These are phyloP conservation scores for Phylloporus arenicola DNA, from an alignment of 768 basidiomycete species.

Conservation along the genomic window DNA sequence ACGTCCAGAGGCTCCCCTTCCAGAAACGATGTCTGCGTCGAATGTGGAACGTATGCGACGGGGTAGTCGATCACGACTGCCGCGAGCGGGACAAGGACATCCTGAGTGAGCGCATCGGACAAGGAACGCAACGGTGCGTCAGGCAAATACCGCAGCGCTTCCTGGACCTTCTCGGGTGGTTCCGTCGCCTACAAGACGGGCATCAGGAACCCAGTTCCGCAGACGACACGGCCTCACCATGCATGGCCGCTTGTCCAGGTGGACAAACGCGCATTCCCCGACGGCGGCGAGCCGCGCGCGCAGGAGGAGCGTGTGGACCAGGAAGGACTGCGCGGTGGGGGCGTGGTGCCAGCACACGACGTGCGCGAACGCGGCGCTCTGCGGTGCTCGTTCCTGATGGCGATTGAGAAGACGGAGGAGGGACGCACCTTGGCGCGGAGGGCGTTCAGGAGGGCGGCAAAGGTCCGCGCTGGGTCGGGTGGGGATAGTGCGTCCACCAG, in stretches of 20 bases:
- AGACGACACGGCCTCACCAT: constrained; percentile 12
- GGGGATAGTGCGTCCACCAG: constrained; percentile 46
- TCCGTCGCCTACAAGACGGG: too few species aligned
- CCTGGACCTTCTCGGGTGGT: too few species aligned
- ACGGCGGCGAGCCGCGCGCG: constrained; percentile 5
- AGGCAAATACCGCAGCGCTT: too few species aligned
- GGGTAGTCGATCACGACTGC: constrained; percentile 59
- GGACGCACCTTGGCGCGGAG: constrained; percentile 37
- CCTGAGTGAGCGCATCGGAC: constrained; percentile 22
- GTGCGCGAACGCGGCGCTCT: constrained; percentile 32
- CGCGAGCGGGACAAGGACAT: constrained; percentile 45
- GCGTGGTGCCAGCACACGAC: constrained; percentile 45
- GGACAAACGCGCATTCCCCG: constrained; percentile 15
- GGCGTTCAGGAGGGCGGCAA: constrained; percentile 31
- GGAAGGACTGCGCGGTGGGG: constrained; percentile 47
- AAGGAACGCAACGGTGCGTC: constrained; percentile 26
- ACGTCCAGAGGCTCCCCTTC: too few species aligned
- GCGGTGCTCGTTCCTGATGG: background rate
- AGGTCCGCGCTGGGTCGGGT: constrained; percentile 28
- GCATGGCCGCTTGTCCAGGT: constrained; percentile 11
- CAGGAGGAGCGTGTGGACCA: constrained; percentile 39
- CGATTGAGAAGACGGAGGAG: constrained; percentile 5
- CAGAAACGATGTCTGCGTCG: constrained; percentile 37
- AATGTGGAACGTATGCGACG: constrained; percentile 47
- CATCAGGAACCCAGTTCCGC: background rate